These are phyloP conservation scores for Theobroma grandiflorum DNA, from an alignment of 441 rosid species.

Conservation along the genomic window DNA sequence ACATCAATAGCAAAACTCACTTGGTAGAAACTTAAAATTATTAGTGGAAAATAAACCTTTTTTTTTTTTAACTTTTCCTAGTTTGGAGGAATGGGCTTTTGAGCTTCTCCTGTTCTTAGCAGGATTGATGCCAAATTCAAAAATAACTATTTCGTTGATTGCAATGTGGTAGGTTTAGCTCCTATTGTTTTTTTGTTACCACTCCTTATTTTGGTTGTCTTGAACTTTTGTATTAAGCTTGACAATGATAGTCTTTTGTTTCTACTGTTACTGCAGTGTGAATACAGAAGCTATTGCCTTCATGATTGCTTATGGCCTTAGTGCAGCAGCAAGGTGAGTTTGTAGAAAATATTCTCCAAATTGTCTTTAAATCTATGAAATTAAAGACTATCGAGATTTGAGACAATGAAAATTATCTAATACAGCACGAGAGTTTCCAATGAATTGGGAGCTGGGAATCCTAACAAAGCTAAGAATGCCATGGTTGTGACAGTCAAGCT, in stretches of 20 bases:
- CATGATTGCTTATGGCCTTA: constrained; percentile 66
- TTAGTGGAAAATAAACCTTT: neutral
- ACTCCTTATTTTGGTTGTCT: neutral
- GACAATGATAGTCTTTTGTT: neutral
- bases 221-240: neutral
- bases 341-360: neutral
- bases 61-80: constrained; percentile 20
- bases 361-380: neutral
- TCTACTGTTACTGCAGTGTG: constrained; percentile 43
- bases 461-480: constrained; percentile 62
- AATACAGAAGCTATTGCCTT: constrained; percentile 68
- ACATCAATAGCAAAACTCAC: no score
- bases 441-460: constrained; percentile 74
- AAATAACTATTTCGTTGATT: constrained; percentile 61
- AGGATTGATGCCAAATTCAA: constrained; percentile 67
- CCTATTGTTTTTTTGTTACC: neutral
- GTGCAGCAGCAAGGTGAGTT: constrained; percentile 72
- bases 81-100: constrained; percentile 81
- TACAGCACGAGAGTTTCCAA: constrained; percentile 78
- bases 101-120: constrained; percentile 75
- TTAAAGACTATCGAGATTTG: neutral
- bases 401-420: neutral
- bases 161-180: constrained; percentile 60
- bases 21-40: no score
- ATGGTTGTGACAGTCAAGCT: constrained; percentile 58